phyloP scores from a whole-genome alignment of 495 filamentous ascomycete species.

The Sordaria brevicollis region DNA sequence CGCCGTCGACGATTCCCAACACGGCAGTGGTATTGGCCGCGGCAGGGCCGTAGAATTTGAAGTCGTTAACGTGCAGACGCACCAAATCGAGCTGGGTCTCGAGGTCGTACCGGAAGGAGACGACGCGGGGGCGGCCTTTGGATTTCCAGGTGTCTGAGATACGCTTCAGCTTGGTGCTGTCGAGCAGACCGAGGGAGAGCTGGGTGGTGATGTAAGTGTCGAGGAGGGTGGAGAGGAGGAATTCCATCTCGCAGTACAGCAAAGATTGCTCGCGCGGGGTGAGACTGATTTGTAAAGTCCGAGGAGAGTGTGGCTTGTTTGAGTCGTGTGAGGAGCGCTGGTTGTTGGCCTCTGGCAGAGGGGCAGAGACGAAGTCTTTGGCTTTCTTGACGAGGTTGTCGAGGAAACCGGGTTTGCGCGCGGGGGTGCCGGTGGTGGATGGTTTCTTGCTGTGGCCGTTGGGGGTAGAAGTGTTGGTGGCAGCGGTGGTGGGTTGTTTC shows the following conservation, averaged over 20 bases:
- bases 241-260: conserved; percentile 38
- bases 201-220: conserved; percentile 29
- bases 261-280: conserved; percentile 35
- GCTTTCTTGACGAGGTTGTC: conserved; percentile 30
- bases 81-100: conserved; percentile 40
- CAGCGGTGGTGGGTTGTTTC: background rate
- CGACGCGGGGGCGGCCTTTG: conserved; percentile 32
- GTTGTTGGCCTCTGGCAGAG: conserved; percentile 13
- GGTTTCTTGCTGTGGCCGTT: background rate
- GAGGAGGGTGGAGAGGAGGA: conserved; percentile 21
- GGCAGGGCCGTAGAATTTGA: conserved; percentile 32
- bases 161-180: conserved; percentile 21
- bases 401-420: conserved; percentile 22
- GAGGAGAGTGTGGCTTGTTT: conserved; percentile 5
- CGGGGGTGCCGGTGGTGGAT: conserved; percentile 8
- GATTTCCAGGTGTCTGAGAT: conserved; percentile 29
- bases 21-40: conserved; percentile 14
- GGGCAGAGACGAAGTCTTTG: conserved; percentile 29
- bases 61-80: conserved; percentile 24
- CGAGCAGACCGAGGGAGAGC: conserved; percentile 28
- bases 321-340: conserved; percentile 16
- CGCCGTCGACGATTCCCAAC: conserved; percentile 26
- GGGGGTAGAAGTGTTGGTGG: background rate
- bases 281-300: conserved; percentile 25
- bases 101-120: conserved; percentile 37